Percentiles rank a stretch among this genome's conserved stretches.
phyloP scores from a whole-genome alignment of 345 rosid species.

The Euphorbia peplus region DNA sequence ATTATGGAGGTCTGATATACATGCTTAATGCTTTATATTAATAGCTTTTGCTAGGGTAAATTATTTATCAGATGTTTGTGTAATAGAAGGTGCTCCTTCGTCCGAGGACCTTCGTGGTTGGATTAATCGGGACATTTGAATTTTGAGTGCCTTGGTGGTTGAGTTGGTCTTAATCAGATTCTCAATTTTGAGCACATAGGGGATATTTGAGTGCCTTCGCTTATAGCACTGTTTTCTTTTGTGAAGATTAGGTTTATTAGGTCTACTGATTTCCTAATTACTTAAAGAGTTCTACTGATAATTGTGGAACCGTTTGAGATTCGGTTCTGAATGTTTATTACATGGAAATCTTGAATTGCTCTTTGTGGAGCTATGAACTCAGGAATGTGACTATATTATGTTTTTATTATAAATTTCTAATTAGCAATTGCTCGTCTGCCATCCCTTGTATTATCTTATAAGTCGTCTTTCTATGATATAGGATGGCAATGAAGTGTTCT shows the following conservation, averaged over 20 bases:
- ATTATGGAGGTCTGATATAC: no score
- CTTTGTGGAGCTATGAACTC: neutral
- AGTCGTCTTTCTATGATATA: neutral
- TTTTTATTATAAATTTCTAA: neutral
- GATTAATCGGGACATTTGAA: no score
- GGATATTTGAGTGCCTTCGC: no score
- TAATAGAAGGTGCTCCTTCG: no score
- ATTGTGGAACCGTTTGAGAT: neutral
- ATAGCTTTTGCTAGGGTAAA: neutral
- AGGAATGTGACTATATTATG: neutral
- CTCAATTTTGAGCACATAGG: no score
- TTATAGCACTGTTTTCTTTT: no score
- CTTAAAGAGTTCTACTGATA: neutral
- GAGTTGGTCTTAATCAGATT: no score
- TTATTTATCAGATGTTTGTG: no score
- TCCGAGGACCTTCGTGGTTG: no score
- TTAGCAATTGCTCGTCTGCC: neutral
- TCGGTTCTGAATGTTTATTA: no score
- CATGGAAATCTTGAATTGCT: no score
- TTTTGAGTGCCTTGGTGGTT: no score
- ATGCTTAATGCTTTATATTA: neutral
- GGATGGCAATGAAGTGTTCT: slow-evolving; percentile 37
- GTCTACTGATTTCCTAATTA: neutral
- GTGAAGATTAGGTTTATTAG: neutral
- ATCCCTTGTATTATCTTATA: neutral